phyloP scores from a whole-genome alignment of 805 yeast genomes.

The Kodamaea lidongshanica region DNA sequence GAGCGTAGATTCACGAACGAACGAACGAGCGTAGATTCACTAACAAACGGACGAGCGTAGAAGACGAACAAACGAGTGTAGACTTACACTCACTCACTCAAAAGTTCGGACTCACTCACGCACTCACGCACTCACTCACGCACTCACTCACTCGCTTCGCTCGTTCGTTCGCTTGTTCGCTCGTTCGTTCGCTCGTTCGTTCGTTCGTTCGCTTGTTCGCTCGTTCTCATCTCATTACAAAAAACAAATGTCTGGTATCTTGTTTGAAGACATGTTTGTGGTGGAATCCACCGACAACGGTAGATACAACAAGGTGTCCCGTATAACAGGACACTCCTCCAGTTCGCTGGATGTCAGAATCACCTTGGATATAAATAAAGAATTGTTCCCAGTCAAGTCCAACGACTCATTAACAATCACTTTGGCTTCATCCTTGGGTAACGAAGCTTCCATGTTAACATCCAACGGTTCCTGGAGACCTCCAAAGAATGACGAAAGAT shows the following conservation, averaged over 20 bases:
- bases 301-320: constrained; percentile 85
- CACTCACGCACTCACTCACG: too few relatives aligned
- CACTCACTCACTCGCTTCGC: too few relatives aligned
- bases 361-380: constrained; percentile 85
- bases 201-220: too few relatives aligned
- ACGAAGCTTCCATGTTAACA: constrained; percentile 38
- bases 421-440: constrained; percentile 67
- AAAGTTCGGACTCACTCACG: too few relatives aligned
- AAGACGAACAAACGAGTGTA: too few relatives aligned
- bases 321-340: constrained; percentile 83
- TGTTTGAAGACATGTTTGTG: constrained; percentile 89
- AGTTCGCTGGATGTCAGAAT: constrained; percentile 74
- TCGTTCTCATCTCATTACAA: too few relatives aligned
- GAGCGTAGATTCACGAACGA: too few relatives aligned
- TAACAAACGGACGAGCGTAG: too few relatives aligned
- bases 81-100: too few relatives aligned
- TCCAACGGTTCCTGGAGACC: constrained; percentile 72
- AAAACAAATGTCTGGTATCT: constrained; percentile 57
- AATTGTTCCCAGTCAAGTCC: constrained; percentile 75
- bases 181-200: too few relatives aligned
- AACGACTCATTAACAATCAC: constrained; percentile 81
- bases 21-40: too few relatives aligned
- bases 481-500: constrained; percentile 74
- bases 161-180: too few relatives aligned
- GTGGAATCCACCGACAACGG: constrained; percentile 80